Conservation (phyloP, 805 yeast species). For the Ascoidea rubescens region DNA sequence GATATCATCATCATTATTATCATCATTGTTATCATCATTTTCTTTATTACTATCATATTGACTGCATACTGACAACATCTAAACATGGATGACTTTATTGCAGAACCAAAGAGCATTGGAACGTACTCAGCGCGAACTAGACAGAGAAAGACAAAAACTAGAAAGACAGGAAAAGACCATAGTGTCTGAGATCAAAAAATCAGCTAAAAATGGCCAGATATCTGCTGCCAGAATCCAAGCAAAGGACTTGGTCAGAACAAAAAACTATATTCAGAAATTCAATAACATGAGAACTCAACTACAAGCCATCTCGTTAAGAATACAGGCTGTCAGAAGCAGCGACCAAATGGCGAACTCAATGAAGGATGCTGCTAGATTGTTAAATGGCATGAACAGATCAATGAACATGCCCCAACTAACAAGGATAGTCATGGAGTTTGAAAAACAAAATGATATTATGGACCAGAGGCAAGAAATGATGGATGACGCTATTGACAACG, state of each 20-base stretch:
- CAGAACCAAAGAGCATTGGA: slow-evolving; percentile 90
- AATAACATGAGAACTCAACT: slow-evolving; percentile 88
- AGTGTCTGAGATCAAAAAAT: slow-evolving; percentile 71
- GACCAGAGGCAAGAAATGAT: slow-evolving; percentile 98
- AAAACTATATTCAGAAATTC: slow-evolving; percentile 70
- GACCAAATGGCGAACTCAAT: slow-evolving; percentile 92
- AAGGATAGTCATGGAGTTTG: slow-evolving; percentile 89
- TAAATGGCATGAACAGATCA: slow-evolving; percentile 76
- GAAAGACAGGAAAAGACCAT: slow-evolving; percentile 89
- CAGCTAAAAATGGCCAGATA: slow-evolving; percentile 83
- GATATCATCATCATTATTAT: neutral
- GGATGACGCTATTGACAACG: slow-evolving; percentile 96
- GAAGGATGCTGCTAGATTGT: slow-evolving; percentile 81
- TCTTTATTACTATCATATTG: neutral
- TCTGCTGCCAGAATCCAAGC: slow-evolving; percentile 91
- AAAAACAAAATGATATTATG: slow-evolving; percentile 89
- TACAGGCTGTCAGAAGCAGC: slow-evolving; percentile 83
- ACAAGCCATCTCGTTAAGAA: slow-evolving; percentile 85
- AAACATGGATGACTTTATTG: neutral
- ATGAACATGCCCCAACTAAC: slow-evolving; percentile 88
- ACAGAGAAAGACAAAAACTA: slow-evolving; percentile 72
- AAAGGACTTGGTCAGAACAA: slow-evolving; percentile 82
- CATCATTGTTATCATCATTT: neutral
- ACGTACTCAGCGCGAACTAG: slow-evolving; percentile 85
- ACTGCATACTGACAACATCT: neutral